A percentile compares a stretch with the other conserved stretches of the same genome.
Conservation (phyloP, 768 basidiomycete species). For the Mycena amicta region DNA sequence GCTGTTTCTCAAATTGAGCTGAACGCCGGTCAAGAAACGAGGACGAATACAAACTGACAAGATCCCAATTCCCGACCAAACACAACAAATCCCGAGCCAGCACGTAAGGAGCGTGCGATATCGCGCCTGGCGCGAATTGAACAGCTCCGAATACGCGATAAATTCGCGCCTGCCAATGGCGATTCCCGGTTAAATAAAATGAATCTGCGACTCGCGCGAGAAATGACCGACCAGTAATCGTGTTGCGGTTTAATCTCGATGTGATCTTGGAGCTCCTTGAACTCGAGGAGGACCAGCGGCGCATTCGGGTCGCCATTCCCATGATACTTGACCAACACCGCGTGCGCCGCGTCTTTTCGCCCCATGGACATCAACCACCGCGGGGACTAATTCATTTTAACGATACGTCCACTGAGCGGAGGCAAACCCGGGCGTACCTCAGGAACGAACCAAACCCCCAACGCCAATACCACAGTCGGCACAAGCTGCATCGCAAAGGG, state of each 20-base stretch:
- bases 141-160: slow-evolving; percentile 45
- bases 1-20: no score
- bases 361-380: slow-evolving; percentile 57
- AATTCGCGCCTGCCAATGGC: slow-evolving; percentile 41
- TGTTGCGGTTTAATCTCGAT: slow-evolving; percentile 52
- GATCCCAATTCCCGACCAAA: slow-evolving; percentile 7
- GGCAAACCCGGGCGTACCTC: no score
- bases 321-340: slow-evolving; percentile 55
- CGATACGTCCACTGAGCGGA: no score
- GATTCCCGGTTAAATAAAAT: neutral
- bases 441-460: slow-evolving; percentile 39
- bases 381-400: no score
- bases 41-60: slow-evolving; percentile 31
- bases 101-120: slow-evolving; percentile 51
- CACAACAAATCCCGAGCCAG: slow-evolving; percentile 48
- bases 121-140: slow-evolving; percentile 48
- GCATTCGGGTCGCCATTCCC: slow-evolving; percentile 53
- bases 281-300: slow-evolving; percentile 53
- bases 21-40: no score
- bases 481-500: slow-evolving; percentile 55
- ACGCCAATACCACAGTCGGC: slow-evolving; percentile 42
- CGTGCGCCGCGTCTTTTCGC: slow-evolving; percentile 49
- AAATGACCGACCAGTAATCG: slow-evolving; percentile 49
- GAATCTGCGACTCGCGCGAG: neutral
- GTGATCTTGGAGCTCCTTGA: slow-evolving; percentile 52